phyloP scores from a whole-genome alignment of 2,329 filamentous ascomycete species.

The Talaromyces pinophilus region DNA sequence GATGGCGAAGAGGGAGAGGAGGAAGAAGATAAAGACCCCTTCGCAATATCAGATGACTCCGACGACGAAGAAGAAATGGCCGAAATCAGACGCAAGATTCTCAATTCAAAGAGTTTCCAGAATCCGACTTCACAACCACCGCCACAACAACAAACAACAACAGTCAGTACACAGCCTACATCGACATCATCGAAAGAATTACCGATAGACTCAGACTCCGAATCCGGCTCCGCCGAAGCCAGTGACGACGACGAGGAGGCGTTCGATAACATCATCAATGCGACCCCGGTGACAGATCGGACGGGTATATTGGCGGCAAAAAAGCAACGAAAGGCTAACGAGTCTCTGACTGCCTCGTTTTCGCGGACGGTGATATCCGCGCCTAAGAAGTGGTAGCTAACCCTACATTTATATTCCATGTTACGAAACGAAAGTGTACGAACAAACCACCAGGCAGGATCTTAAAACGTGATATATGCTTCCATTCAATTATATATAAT shows the following conservation, averaged over 20 bases:
- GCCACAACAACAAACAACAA: slow-evolving; percentile 42
- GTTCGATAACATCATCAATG: slow-evolving; percentile 91
- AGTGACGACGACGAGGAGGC: slow-evolving; percentile 60
- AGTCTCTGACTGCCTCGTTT: slow-evolving; percentile 53
- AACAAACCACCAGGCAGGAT: not conserved
- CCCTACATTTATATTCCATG: not conserved
- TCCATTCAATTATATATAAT: not conserved
- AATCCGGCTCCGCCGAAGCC: slow-evolving; percentile 68
- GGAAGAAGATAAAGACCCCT: slow-evolving; percentile 62
- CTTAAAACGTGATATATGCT: not conserved
- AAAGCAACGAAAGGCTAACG: slow-evolving; percentile 56
- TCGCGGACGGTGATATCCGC: slow-evolving; percentile 52
- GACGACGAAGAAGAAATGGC: slow-evolving; percentile 91
- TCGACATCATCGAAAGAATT: slow-evolving; percentile 49
- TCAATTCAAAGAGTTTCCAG: slow-evolving; percentile 85
- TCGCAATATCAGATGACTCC: slow-evolving; percentile 74
- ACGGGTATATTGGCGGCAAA: slow-evolving; percentile 67
- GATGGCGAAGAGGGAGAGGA: slow-evolving; percentile 50
- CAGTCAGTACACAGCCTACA: slow-evolving; percentile 49
- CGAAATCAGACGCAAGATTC: slow-evolving; percentile 83
- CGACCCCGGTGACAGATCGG: slow-evolving; percentile 83
- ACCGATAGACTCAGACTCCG: slow-evolving; percentile 63
- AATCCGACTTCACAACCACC: slow-evolving; percentile 51
- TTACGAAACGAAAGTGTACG: not conserved
- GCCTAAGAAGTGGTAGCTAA: slow-evolving; percentile 41